phyloP scores from a whole-genome alignment of 2,329 filamentous ascomycete genomes.

The Epicoccum nigrum region DNA sequence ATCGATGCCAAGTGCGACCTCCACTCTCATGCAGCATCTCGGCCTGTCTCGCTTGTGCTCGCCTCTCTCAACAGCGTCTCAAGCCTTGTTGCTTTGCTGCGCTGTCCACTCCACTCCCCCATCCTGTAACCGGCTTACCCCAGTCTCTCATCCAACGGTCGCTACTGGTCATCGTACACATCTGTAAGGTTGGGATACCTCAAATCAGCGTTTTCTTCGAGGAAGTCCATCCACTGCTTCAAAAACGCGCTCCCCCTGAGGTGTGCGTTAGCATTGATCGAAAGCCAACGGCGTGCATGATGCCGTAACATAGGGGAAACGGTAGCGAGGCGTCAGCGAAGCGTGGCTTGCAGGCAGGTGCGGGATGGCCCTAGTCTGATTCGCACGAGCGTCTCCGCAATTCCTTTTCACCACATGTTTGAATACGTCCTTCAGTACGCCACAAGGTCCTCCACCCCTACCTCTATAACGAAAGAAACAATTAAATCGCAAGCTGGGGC shows the following conservation, averaged over 20 bases:
- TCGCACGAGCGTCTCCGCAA: slow-evolving; percentile 5
- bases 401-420: slow-evolving; percentile 8
- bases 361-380: slow-evolving; percentile 5
- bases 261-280: slow-evolving; percentile 23
- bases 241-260: slow-evolving; percentile 81
- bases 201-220: slow-evolving; percentile 89
- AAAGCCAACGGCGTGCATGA: slow-evolving; percentile 5
- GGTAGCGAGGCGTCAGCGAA: slow-evolving; percentile 1
- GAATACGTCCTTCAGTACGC: slow-evolving; percentile 7
- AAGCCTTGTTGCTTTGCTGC: slow-evolving; percentile 5
- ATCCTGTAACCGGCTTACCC: neutral
- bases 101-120: slow-evolving; percentile 12
- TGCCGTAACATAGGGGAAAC: slow-evolving; percentile 13
- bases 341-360: slow-evolving; percentile 17
- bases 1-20: slow-evolving; percentile 4
- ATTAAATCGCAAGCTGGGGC: neutral
- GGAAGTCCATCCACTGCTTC: slow-evolving; percentile 86
- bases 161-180: slow-evolving; percentile 40
- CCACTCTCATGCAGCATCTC: slow-evolving; percentile 17
- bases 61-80: slow-evolving; percentile 14
- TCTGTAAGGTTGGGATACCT: slow-evolving; percentile 77
- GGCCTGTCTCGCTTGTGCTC: slow-evolving; percentile 17
- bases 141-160: neutral
- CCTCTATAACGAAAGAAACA: neutral
- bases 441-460: slow-evolving; percentile 2